Base-by-base conservation (phyloP, 768 basidiomycete genomes). In the Termitomyces sp. region DNA sequence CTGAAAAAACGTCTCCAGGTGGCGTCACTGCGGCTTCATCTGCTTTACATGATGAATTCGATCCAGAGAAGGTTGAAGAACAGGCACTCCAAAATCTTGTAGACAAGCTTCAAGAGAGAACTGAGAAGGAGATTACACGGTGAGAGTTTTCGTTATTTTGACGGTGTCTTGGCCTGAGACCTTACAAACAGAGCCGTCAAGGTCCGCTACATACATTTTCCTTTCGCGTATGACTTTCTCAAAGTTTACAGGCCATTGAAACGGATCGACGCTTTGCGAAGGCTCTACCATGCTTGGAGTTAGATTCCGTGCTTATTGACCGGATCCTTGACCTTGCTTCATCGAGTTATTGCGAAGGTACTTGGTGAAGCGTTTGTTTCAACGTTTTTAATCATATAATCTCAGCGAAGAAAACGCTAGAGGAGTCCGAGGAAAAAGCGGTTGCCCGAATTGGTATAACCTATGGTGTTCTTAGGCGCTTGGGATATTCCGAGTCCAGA, bases 81-180 rank as follows among this genome's bases (percentile, higher is more conserved):
- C 78, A 76, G 59, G 76, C 79, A 33, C 75, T 93, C 53, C 93
- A 95, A 73, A 74, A 71, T 49, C 67, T 93, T 50, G 83, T 96
- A 1, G 93, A 96, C 62, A 88, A 84, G 66, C 76, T 88, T 50
- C 93, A 96, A 67, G 93, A 95, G 20, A 94, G 86, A 68, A 89
- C 83, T 5, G 92, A 96, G 70, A 94, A 87, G 70, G 96, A 97
- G 66, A 84, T 95, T 57, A 72, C 77, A 5, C 80, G 85, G 95
- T 89, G 65, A 23, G 74, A 23, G 46, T 36, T 26, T 33, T 16
- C 16, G 5, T 43, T 52, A 5, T 30, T 18, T 40, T 9, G 38
- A 30, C 12, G 18, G 53, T 32, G 20, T 32, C 26, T 32, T 20
- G 40, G n/a, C 16, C 53, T 54, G 40, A 54, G 28, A 36, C n/a